Evolutionary conservation across 1,284 basidiomycete genomes (phyloP).

Genomic region (Irpex sp.): DNA sequence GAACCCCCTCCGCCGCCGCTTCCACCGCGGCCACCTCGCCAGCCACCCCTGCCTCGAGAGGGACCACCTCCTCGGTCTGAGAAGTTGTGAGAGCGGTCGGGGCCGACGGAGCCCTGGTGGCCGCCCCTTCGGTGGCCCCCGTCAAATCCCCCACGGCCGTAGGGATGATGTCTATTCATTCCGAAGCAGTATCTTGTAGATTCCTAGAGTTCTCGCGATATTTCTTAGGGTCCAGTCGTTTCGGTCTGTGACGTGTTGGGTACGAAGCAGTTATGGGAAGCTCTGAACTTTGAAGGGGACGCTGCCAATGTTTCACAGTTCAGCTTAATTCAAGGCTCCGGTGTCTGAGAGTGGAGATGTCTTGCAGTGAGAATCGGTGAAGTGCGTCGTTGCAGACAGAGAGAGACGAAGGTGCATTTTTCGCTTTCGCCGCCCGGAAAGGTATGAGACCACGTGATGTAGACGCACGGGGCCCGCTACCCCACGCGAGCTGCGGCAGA

Average conservation of each 20-base stretch:
- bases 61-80: constrained; percentile 47
- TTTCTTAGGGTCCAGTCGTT: constrained; percentile 3
- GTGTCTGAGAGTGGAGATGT: constrained; percentile 13
- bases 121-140: constrained; percentile 55
- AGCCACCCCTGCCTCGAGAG: constrained; percentile 57
- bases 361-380: constrained; percentile 12
- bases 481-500: constrained; percentile 2
- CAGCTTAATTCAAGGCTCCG: constrained; percentile 18
- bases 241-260: constrained; percentile 10
- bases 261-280: constrained; percentile 2
- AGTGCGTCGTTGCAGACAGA: constrained; percentile 20
- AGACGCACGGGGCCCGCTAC: not conserved
- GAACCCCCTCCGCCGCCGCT: constrained; percentile 28
- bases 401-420: constrained; percentile 13
- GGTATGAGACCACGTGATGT: constrained; percentile 8
- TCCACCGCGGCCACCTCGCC: constrained; percentile 51
- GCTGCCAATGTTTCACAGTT: constrained; percentile 5
- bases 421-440: constrained; percentile 15
- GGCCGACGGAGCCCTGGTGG: constrained; percentile 58
- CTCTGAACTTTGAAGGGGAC: not conserved
- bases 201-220: not conserved
- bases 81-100: constrained; percentile 68
- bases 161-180: constrained; percentile 89
- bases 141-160: constrained; percentile 64
- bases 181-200: constrained; percentile 14